Percentiles rank a stretch among this genome's conserved stretches.
These are phyloP conservation scores for Arachnopeziza araneosa DNA, from an alignment of 2,329 filamentous ascomycete species.

Conservation along the genomic window DNA sequence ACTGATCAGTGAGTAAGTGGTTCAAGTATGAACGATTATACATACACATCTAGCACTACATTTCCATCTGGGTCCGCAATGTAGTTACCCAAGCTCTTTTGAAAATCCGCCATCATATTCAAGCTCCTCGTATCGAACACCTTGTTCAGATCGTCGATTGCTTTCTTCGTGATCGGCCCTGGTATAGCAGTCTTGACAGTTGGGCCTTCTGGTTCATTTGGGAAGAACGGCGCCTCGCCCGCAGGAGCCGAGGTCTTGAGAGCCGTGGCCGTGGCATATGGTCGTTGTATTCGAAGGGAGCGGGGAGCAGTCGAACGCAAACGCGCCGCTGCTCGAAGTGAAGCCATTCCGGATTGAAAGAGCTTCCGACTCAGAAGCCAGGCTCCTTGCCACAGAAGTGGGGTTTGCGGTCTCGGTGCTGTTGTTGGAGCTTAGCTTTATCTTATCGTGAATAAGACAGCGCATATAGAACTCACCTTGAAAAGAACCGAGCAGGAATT, in stretches of 20 bases:
- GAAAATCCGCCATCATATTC: slow-evolving; percentile 48
- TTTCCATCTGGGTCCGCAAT: slow-evolving; percentile 47
- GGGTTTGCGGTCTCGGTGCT: neutral
- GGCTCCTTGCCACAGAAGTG: too few species aligned
- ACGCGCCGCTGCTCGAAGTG: neutral
- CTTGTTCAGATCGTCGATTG: slow-evolving; percentile 38
- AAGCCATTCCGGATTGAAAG: neutral
- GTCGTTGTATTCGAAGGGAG: slow-evolving; percentile 5
- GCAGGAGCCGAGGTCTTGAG: slow-evolving; percentile 14
- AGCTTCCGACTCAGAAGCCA: too few species aligned
- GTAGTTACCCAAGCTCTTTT: slow-evolving; percentile 48
- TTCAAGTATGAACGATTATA: slow-evolving; percentile 4
- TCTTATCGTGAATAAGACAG: neutral
- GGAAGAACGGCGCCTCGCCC: slow-evolving; percentile 26
- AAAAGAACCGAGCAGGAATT: too few species aligned
- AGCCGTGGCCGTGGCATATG: slow-evolving; percentile 20
- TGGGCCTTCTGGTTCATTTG: slow-evolving; percentile 28
- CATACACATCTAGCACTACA: slow-evolving; percentile 43
- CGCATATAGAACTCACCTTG: neutral
- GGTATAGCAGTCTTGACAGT: slow-evolving; percentile 34
- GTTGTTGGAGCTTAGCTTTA: neutral
- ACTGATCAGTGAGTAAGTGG: slow-evolving; percentile 31
- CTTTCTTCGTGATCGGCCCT: slow-evolving; percentile 33
- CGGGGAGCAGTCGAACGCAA: neutral
- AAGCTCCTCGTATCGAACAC: slow-evolving; percentile 48